Conservation (phyloP, 441 rosid species). For the Populus hybrid region DNA sequence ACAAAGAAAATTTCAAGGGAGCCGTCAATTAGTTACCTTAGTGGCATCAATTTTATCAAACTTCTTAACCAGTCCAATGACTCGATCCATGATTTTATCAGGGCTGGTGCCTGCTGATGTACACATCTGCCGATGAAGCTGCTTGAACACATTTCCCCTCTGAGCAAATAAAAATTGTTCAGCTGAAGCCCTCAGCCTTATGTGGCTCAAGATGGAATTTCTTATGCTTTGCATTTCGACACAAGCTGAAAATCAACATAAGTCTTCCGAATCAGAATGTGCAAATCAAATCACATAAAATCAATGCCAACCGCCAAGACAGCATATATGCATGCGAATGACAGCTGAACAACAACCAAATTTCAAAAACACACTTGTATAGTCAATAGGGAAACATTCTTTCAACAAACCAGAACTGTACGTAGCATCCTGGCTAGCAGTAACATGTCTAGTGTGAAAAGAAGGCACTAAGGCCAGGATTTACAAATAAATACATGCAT, state of each 20-base stretch:
- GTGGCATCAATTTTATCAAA: conserved; percentile 55
- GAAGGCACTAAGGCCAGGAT: background rate
- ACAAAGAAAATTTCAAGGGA: background rate
- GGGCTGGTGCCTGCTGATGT: conserved; percentile 29
- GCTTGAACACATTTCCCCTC: conserved; percentile 30
- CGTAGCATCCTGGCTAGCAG: background rate
- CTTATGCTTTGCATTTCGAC: conserved; percentile 46
- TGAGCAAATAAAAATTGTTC: conserved; percentile 13
- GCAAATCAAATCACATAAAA: background rate
- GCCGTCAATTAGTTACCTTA: conserved; percentile 40
- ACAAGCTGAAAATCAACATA: conserved; percentile 11
- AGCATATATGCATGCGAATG: background rate
- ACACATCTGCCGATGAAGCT: conserved; percentile 29
- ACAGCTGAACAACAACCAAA: background rate
- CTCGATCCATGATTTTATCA: conserved; percentile 50
- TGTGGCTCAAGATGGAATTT: conserved; percentile 54
- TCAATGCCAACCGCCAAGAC: background rate
- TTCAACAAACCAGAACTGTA: background rate
- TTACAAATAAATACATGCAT: background rate
- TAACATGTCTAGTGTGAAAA: background rate
- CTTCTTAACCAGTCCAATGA: conserved; percentile 62
- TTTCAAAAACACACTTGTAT: background rate
- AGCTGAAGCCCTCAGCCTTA: conserved; percentile 35
- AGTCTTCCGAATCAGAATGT: background rate
- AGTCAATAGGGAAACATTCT: background rate